These are phyloP conservation scores for Pseudozyma sp. DNA, from an alignment of 1,284 basidiomycete species.

Conservation along the genomic window DNA sequence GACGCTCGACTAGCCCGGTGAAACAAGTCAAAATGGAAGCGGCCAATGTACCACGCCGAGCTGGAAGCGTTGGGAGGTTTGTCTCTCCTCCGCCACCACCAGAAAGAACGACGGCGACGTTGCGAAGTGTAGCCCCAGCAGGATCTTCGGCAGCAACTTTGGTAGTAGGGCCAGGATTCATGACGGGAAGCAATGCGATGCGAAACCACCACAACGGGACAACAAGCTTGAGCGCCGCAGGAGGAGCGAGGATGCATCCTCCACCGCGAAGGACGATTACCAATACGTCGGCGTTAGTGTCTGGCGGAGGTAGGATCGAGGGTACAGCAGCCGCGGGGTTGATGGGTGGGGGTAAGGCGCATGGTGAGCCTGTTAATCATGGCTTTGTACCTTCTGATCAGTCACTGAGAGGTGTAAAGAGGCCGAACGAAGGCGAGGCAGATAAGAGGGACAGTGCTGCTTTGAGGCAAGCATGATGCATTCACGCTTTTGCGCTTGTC, in stretches of 20 bases:
- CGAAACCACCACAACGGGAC: slow-evolving; percentile 15
- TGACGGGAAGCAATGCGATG: too few species aligned
- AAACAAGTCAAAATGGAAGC: slow-evolving; percentile 43
- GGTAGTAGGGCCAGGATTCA: slow-evolving; percentile 3
- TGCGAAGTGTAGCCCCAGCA: neutral
- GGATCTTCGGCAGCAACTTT: neutral
- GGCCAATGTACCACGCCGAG: slow-evolving; percentile 19
- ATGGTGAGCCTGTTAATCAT: slow-evolving; percentile 22
- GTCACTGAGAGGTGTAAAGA: slow-evolving; percentile 10
- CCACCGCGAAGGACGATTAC: neutral
- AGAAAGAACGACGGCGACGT: neutral
- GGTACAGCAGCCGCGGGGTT: neutral
- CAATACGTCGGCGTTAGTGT: slow-evolving; percentile 8
- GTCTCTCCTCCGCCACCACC: slow-evolving; percentile 32
- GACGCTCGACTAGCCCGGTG: slow-evolving; percentile 43
- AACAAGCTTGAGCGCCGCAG: slow-evolving; percentile 20
- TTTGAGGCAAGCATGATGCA: too few species aligned
- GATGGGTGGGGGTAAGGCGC: slow-evolving; percentile 12
- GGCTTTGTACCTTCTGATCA: neutral
- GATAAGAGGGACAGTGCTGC: neutral
- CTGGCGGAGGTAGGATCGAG: slow-evolving; percentile 10
- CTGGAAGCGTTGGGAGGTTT: slow-evolving; percentile 48
- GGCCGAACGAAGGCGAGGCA: slow-evolving; percentile 9
- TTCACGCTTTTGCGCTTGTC: too few species aligned
- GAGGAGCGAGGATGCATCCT: neutral